Evolutionary conservation across 441 rosid species (phyloP).

Genomic region (Populus hybrid): DNA sequence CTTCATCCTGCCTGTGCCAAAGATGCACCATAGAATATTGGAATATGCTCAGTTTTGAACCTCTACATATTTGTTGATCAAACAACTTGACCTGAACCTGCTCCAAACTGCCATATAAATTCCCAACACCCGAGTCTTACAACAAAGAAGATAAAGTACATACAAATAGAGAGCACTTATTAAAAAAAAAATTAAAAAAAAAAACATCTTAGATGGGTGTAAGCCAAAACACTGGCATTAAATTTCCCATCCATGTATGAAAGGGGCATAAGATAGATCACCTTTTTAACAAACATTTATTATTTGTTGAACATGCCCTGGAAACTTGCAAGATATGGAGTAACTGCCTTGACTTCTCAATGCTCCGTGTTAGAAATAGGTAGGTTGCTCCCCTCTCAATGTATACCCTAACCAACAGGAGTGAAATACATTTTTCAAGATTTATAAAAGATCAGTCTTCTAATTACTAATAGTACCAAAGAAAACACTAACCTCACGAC

Average conservation of each 20-base stretch:
- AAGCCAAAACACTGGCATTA: not conserved
- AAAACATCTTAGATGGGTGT: not conserved
- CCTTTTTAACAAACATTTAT: slow-evolving; percentile 57
- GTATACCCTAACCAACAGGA: slow-evolving; percentile 43
- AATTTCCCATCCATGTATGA: not conserved
- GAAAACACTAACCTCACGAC: slow-evolving; percentile 62
- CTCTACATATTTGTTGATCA: slow-evolving; percentile 73
- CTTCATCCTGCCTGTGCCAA: slow-evolving; percentile 46
- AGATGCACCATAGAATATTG: slow-evolving; percentile 68
- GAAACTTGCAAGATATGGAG: slow-evolving; percentile 50
- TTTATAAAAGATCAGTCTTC: slow-evolving; percentile 6
- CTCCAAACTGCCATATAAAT: slow-evolving; percentile 90
- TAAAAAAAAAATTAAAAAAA: not conserved
- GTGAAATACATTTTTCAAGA: slow-evolving; percentile 22
- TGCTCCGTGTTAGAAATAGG: slow-evolving; percentile 65
- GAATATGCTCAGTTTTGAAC: slow-evolving; percentile 57
- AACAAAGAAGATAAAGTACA: slow-evolving; percentile 19
- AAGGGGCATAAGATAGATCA: slow-evolving; percentile 26
- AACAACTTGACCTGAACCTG: slow-evolving; percentile 72
- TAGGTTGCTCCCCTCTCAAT: slow-evolving; percentile 51
- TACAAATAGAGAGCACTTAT: not conserved
- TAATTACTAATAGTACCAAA: slow-evolving; percentile 13
- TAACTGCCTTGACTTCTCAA: slow-evolving; percentile 58
- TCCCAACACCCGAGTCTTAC: slow-evolving; percentile 44
- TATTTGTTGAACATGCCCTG: slow-evolving; percentile 32